Evolutionary conservation across 805 yeast species (phyloP).

Genomic region (Yarrowia deformans): DNA sequence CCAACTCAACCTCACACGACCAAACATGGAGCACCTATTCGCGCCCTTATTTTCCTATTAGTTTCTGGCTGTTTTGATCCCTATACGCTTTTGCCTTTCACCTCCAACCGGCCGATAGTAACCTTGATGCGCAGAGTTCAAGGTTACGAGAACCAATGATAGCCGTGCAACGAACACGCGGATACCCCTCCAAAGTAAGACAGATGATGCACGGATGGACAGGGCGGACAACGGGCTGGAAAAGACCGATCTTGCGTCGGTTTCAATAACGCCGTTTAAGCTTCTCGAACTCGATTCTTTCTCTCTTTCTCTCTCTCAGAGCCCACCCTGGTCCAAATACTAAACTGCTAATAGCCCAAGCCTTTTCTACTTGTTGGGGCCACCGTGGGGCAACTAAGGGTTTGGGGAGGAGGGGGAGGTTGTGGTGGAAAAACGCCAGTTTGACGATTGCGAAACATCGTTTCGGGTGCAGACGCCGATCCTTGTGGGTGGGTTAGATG

Average conservation of each 20-base stretch:
- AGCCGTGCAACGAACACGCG: conserved; percentile 25
- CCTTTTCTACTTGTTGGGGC: not conserved
- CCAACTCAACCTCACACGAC: not conserved
- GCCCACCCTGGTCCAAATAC: not conserved
- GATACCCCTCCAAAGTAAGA: not conserved
- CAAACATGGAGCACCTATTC: not conserved
- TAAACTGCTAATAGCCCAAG: not conserved
- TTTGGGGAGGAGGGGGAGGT: not conserved
- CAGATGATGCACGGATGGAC: conserved; percentile 2
- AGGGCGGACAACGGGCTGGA: not conserved
- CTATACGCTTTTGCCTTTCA: not conserved
- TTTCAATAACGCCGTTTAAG: not conserved
- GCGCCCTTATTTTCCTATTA: not conserved
- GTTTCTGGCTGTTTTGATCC: not conserved
- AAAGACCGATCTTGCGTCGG: not conserved
- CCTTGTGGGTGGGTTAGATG: not conserved
- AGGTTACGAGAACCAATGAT: conserved; percentile 15
- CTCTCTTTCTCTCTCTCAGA: not conserved
- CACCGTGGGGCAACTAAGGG: conserved; percentile 1
- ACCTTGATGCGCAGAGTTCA: not conserved
- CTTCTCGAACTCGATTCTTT: not conserved
- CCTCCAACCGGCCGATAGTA: not conserved
- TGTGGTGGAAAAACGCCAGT: not conserved
- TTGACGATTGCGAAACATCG: not conserved
- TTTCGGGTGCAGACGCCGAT: not conserved